Percentiles rank a stretch among this genome's conserved stretches.
Conservation (phyloP, 805 yeast genomes). For the Candida quercuum region DNA sequence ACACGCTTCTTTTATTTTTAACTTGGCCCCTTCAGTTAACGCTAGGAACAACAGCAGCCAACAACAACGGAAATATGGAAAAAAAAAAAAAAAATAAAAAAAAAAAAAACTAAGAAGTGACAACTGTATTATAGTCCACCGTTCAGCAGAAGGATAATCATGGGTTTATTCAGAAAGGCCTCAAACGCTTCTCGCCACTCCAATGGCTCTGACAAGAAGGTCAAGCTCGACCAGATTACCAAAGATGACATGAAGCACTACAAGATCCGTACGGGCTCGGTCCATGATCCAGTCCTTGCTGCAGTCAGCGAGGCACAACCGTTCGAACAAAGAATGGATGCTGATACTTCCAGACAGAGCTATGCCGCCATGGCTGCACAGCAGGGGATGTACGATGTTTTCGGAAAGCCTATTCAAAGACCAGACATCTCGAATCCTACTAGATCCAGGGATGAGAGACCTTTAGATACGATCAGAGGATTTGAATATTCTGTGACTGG, state of each 20-base stretch:
- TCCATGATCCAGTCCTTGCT: constrained; percentile 84
- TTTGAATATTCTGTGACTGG: constrained; percentile 95
- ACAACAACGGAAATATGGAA: too few species aligned
- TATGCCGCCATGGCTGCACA: constrained; percentile 36
- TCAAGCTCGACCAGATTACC: constrained; percentile 36
- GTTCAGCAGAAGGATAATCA: too few species aligned
- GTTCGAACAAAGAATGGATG: constrained; percentile 58
- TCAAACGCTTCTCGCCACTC: constrained; percentile 26
- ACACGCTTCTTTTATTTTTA: too few species aligned
- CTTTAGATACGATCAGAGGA: constrained; percentile 89
- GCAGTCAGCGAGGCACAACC: constrained; percentile 98
- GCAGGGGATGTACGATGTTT: constrained; percentile 66
- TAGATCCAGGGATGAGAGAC: constrained; percentile 90
- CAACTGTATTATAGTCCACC: too few species aligned
- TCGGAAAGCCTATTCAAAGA: constrained; percentile 72
- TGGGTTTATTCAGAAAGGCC: constrained; percentile 42
- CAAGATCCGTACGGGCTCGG: constrained; percentile 61
- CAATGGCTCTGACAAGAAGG: constrained; percentile 23
- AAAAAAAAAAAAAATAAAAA: too few species aligned
- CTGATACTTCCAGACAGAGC: constrained; percentile 23
- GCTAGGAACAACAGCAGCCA: too few species aligned
- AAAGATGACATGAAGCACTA: constrained; percentile 47
- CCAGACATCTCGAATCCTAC: constrained; percentile 94
- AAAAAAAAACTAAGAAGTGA: too few species aligned
- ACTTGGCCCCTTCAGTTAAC: too few species aligned